A percentile compares a stretch with the other conserved stretches of the same genome.
Conservation (phyloP, 148 eudicot genomes). For the Rhododendron griersonianum region DNA sequence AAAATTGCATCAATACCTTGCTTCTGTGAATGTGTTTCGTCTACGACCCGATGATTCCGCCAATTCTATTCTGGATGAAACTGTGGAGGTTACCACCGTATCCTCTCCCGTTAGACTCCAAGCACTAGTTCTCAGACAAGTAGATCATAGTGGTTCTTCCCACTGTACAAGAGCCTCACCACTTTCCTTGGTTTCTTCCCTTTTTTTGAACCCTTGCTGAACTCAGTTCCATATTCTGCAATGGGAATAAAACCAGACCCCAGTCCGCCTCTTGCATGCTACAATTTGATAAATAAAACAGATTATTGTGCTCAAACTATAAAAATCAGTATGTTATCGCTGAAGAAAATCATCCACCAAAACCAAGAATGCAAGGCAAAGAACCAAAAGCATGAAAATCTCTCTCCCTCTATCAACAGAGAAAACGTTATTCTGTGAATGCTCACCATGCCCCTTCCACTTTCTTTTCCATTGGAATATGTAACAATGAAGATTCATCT, state of each 20-base stretch:
- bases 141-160: slow-evolving; percentile 78
- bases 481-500: neutral
- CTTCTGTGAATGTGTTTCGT: neutral
- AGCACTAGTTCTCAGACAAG: slow-evolving; percentile 38
- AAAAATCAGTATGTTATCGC: neutral
- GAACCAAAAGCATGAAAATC: neutral
- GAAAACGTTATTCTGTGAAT: neutral
- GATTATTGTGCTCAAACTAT: neutral
- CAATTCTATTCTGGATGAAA: neutral
- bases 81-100: neutral
- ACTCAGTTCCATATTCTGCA: slow-evolving; percentile 70
- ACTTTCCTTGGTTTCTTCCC: slow-evolving; percentile 43
- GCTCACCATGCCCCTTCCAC: neutral
- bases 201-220: slow-evolving; percentile 45
- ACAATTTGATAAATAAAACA: slow-evolving; percentile 15
- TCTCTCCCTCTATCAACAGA: neutral
- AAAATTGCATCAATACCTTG: slow-evolving; percentile 4
- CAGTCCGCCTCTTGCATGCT: slow-evolving; percentile 45
- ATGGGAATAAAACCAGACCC: slow-evolving; percentile 75
- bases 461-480: neutral
- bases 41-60: neutral
- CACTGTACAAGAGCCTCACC: slow-evolving; percentile 76
- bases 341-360: neutral
- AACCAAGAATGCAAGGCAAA: neutral
- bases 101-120: neutral